Evolutionary conservation across 148 eudicot species (phyloP).

Genomic region (Talinum fruticosum): DNA sequence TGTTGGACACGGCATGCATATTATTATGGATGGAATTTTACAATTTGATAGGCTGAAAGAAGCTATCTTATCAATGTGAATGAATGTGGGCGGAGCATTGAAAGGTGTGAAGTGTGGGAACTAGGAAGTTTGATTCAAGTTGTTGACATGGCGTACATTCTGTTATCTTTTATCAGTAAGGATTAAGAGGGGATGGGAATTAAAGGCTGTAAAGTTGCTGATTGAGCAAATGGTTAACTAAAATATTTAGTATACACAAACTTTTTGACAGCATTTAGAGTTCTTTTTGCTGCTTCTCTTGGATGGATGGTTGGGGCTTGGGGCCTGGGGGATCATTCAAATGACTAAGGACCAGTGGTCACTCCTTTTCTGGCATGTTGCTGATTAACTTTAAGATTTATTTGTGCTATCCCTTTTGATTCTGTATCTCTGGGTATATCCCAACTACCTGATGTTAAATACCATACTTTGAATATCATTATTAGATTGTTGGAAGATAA

Average conservation of each 20-base stretch:
- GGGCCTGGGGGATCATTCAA: not conserved
- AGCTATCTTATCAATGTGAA: not conserved
- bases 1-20: not conserved
- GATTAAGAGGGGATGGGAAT: not conserved
- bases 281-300: not conserved
- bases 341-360: not conserved
- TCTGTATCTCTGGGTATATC: not conserved
- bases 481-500: not conserved
- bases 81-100: not conserved
- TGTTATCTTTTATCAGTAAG: not conserved
- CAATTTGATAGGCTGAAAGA: not conserved
- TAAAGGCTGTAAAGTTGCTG: not conserved
- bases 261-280: not conserved
- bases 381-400: not conserved
- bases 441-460: not conserved
- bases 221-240: not conserved
- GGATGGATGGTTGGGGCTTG: not conserved
- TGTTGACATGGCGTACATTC: not conserved
- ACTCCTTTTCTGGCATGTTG: not conserved
- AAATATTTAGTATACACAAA: not conserved
- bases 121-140: not conserved
- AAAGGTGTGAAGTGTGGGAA: not conserved
- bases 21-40: not conserved
- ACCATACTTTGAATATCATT: not conserved
- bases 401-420: not conserved